Conservation (phyloP, 2,329 filamentous ascomycete species). For the Emmonsiellopsis sp. region DNA sequence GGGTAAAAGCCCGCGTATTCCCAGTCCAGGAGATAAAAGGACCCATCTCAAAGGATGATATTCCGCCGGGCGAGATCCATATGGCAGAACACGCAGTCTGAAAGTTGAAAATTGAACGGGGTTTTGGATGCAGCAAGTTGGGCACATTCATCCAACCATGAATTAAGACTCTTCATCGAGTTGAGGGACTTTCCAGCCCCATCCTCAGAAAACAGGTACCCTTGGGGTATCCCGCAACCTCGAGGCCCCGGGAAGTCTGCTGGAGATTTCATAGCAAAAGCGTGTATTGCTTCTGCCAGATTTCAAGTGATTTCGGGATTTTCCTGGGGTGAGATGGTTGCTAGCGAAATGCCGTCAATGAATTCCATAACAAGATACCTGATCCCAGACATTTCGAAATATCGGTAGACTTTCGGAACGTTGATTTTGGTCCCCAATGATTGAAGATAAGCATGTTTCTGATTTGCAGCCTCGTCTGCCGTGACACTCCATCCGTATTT, state of each 20-base stretch:
- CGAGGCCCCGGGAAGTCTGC: background rate
- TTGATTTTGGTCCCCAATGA: background rate
- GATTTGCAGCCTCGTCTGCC: background rate
- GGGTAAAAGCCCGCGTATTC: conserved; percentile 1
- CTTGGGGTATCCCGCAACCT: background rate
- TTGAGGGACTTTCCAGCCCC: background rate
- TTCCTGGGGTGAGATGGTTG: background rate
- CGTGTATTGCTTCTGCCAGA: background rate
- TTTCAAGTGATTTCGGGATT: background rate
- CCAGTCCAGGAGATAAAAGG: background rate
- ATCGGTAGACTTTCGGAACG: conserved; percentile 1
- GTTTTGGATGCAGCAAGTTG: background rate
- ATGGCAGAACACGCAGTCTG: conserved; percentile 1
- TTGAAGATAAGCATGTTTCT: conserved; percentile 1
- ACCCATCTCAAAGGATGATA: background rate
- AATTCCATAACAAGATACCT: background rate
- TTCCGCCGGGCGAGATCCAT: background rate
- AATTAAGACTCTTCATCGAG: conserved; percentile 1
- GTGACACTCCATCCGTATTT: background rate
- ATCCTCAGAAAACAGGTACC: background rate
- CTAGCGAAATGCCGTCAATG: background rate
- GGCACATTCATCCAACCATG: background rate
- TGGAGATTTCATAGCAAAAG: background rate
- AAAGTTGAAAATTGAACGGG: background rate
- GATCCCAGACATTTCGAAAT: background rate